A percentile compares a stretch with the other conserved stretches of the same genome.
These are phyloP conservation scores for Ophiocordyceps australis DNA, from an alignment of 2,329 filamentous ascomycete genomes.

Conservation along the genomic window DNA sequence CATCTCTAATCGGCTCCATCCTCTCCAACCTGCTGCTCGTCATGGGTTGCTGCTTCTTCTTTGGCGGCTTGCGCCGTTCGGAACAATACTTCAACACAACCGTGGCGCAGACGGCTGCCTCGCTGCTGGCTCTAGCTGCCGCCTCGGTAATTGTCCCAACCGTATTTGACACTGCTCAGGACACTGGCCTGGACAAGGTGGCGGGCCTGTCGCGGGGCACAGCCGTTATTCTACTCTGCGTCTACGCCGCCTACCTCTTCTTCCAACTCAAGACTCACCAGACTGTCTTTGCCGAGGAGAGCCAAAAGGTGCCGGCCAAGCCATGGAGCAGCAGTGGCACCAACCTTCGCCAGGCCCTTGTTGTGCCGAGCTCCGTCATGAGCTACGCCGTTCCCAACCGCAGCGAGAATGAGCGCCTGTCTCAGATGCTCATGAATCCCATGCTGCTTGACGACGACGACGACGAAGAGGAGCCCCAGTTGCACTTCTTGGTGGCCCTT, in stretches of 20 bases:
- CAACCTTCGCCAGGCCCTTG: constrained; percentile 18
- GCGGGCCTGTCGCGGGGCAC: constrained; percentile 53
- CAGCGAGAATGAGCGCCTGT: constrained; percentile 24
- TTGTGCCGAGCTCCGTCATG: constrained; percentile 19
- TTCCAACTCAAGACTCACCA: constrained; percentile 85
- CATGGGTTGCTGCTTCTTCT: constrained; percentile 85
- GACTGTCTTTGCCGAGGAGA: constrained; percentile 61
- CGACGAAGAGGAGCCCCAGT: constrained; percentile 55
- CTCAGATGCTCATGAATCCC: constrained; percentile 22
- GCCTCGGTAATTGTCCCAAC: constrained; percentile 78
- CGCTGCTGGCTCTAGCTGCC: constrained; percentile 61
- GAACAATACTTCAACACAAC: constrained; percentile 88
- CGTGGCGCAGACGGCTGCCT: constrained; percentile 77
- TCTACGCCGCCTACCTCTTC: constrained; percentile 69
- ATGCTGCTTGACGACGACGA: constrained; percentile 33
- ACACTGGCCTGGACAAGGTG: constrained; percentile 27
- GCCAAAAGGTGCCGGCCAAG: constrained; percentile 54
- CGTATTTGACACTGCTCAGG: constrained; percentile 46
- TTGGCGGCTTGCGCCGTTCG: constrained; percentile 57
- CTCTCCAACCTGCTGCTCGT: constrained; percentile 80
- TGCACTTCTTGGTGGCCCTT: constrained; percentile 56
- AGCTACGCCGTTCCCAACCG: constrained; percentile 13
- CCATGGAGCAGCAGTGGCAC: constrained; percentile 19
- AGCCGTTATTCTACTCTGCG: constrained; percentile 61
- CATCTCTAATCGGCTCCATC: constrained; percentile 81